phyloP scores from a whole-genome alignment of 805 yeast genomes.

The Yarrowia osloensis region DNA sequence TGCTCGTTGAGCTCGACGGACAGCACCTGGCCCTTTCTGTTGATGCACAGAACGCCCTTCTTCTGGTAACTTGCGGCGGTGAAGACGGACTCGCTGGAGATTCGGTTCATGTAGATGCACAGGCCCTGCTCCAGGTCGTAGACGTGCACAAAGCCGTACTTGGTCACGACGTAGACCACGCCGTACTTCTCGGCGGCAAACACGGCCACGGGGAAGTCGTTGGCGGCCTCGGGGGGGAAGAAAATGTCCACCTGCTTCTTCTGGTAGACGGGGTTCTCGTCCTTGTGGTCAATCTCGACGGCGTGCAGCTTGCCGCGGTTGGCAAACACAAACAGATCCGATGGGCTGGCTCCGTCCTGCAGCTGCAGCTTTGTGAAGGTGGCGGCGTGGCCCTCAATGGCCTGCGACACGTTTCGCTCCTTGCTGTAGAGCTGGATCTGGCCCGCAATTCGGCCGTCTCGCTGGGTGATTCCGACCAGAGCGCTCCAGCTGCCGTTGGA shows the following conservation, averaged over 20 bases:
- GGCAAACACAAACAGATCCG: constrained; percentile 90
- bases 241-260: constrained; percentile 91
- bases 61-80: constrained; percentile 75
- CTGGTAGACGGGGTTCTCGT: constrained; percentile 74
- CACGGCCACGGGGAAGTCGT: constrained; percentile 94
- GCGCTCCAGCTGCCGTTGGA: constrained; percentile 93
- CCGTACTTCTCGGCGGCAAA: constrained; percentile 86
- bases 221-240: constrained; percentile 94
- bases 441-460: constrained; percentile 91
- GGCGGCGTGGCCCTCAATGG: constrained; percentile 97
- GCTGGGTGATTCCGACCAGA: constrained; percentile 91
- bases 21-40: constrained; percentile 92
- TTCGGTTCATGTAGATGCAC: constrained; percentile 91
- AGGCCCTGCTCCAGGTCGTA: constrained; percentile 92
- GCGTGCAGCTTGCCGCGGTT: constrained; percentile 88
- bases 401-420: constrained; percentile 89
- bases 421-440: constrained; percentile 90
- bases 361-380: constrained; percentile 76
- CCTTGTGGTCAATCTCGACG: constrained; percentile 93
- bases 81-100: constrained; percentile 93
- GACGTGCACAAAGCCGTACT: constrained; percentile 93
- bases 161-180: constrained; percentile 83
- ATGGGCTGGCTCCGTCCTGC: constrained; percentile 69
- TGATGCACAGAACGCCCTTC: constrained; percentile 87
- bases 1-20: constrained; percentile 86